A percentile compares a stretch with the other conserved stretches of the same genome.
These are phyloP conservation scores for Xylariaceae sp. DNA, from an alignment of 2,329 filamentous ascomycete genomes.

Conservation along the genomic window DNA sequence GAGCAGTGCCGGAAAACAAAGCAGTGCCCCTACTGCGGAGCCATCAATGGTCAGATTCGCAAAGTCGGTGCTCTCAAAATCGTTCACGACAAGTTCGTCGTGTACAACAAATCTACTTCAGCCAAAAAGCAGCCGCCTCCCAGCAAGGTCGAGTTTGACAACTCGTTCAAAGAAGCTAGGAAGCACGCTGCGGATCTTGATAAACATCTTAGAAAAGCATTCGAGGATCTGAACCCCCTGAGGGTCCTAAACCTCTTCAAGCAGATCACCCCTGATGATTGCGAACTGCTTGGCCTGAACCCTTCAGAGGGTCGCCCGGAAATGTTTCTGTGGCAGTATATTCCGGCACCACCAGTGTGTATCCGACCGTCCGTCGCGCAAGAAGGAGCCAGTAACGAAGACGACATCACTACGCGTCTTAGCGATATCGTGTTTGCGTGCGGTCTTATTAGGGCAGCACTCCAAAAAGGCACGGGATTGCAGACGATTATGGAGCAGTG, in stretches of 20 bases:
- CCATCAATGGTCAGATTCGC: slow-evolving; percentile 84
- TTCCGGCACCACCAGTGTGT: slow-evolving; percentile 89
- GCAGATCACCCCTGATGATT: slow-evolving; percentile 76
- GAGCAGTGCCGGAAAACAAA: slow-evolving; percentile 86
- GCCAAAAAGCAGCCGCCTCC: slow-evolving; percentile 76
- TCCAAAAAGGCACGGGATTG: slow-evolving; percentile 78
- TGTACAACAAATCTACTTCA: slow-evolving; percentile 83
- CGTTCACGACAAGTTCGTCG: slow-evolving; percentile 84
- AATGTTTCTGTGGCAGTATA: slow-evolving; percentile 96
- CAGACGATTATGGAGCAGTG: slow-evolving; percentile 95
- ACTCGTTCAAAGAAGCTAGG: slow-evolving; percentile 75
- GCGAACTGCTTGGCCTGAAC: slow-evolving; percentile 84
- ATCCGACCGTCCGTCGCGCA: slow-evolving; percentile 92
- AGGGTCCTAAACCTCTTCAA: slow-evolving; percentile 88
- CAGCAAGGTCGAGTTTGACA: slow-evolving; percentile 79
- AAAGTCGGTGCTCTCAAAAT: slow-evolving; percentile 92
- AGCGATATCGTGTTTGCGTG: slow-evolving; percentile 94
- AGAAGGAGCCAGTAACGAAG: slow-evolving; percentile 88
- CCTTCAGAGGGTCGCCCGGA: slow-evolving; percentile 83
- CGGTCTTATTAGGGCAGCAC: slow-evolving; percentile 73
- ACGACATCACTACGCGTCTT: slow-evolving; percentile 95
- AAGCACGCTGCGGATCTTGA: slow-evolving; percentile 77
- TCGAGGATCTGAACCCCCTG: slow-evolving; percentile 89
- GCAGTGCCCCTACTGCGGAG: slow-evolving; percentile 71
- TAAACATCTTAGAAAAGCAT: slow-evolving; percentile 84